Evolutionary conservation across 1,284 basidiomycete species (phyloP), one percentile per base, ranked within the genome.

Genomic region (Ceratobasidium sp.): DNA sequence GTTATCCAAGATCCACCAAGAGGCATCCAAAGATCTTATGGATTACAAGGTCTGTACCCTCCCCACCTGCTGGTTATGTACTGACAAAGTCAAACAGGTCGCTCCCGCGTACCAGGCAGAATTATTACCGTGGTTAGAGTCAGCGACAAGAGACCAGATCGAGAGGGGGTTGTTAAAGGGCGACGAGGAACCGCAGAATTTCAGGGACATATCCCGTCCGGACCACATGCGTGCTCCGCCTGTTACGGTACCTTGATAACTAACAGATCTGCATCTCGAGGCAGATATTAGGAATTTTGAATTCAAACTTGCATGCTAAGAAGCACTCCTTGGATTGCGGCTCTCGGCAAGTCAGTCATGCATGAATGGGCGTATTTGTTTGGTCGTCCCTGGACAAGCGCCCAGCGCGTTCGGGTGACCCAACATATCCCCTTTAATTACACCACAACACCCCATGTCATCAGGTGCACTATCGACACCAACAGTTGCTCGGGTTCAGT

Each of bases 91-190:
- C 79, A 84, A 84, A 78, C 84, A 84, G 76, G 77, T 79, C 6
- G 81, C 81, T 5, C 80, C 78, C 4, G 77, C 80, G 43, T 84
- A 84, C 71, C 77, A 80, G 72, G 79, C 77, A 2, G 74, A 77
- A n/a, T 79, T 83, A 54, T 59, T 83, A 13, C 83, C 83, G 1
- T 84, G 83, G 76, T 78, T 85, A 66, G 78, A 79, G n/a, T 79
- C 80, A 76, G 79, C 84, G 46, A 81, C 81, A 7, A 73, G 79
- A 74, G 78, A 79, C 22, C 84, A 85, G 77, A 81, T 83, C 37
- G 80, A 81, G 56, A 76, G 79, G 0, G 84, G 84, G 0, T 76
- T 85, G 16, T 82, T 84, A 69, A 79, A 77, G 79, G 81, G 72
- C n/a, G 78, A 39, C 31, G 71, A 63, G 48, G 48, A 65, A 22